These are phyloP conservation scores for Tricholoma matsutake DNA, from an alignment of 768 basidiomycete genomes.

Conservation along the genomic window DNA sequence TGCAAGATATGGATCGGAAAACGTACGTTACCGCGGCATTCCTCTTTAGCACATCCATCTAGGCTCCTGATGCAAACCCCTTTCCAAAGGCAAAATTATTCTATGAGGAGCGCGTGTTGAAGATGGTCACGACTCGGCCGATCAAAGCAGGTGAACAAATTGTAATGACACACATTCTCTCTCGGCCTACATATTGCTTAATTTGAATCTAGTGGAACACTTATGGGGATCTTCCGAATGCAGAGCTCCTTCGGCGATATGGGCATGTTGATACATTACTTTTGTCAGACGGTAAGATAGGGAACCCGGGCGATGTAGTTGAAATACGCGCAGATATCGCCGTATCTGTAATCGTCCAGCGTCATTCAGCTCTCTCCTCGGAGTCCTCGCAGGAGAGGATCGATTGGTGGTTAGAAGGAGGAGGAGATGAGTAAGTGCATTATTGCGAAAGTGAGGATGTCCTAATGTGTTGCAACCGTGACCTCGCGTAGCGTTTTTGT, in stretches of 20 bases:
- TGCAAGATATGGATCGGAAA: constrained; percentile 80
- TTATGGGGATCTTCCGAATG: constrained; percentile 90
- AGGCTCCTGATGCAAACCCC: constrained; percentile 5
- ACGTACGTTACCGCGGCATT: constrained; percentile 47
- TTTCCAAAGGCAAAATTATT: constrained; percentile 74
- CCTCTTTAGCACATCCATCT: neutral
- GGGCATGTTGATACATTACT: constrained; percentile 85
- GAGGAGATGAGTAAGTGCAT: constrained; percentile 77
- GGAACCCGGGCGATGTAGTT: constrained; percentile 79
- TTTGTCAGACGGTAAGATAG: constrained; percentile 43
- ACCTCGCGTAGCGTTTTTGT: constrained; percentile 46
- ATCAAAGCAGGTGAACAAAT: constrained; percentile 86
- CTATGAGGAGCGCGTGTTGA: constrained; percentile 65
- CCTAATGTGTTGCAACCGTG: neutral
- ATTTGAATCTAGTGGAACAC: constrained; percentile 75
- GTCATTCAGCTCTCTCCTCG: constrained; percentile 15
- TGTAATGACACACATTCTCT: constrained; percentile 42
- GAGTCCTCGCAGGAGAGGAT: constrained; percentile 55
- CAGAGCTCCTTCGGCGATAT: constrained; percentile 90
- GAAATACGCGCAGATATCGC: constrained; percentile 74
- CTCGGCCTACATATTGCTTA: constrained; percentile 6
- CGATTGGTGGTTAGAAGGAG: constrained; percentile 92
- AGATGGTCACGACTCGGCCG: constrained; percentile 76
- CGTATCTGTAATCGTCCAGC: constrained; percentile 38
- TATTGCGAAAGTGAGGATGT: neutral